phyloP scores from a whole-genome alignment of 495 filamentous ascomycete species.

The Lasiosphaeria miniovina region DNA sequence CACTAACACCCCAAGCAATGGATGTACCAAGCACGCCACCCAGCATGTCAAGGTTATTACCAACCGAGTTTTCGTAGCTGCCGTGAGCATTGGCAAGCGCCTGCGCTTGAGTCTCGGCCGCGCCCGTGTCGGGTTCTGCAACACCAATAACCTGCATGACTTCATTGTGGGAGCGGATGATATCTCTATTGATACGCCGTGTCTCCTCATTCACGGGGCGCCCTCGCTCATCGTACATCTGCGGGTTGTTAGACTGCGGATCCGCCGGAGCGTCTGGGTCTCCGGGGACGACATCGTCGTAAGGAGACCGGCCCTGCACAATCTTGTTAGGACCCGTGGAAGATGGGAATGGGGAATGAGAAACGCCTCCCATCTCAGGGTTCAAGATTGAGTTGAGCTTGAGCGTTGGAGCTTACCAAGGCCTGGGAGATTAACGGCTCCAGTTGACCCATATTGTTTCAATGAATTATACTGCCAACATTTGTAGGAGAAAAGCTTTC shows the following conservation, averaged over 20 bases:
- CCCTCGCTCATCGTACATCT: slow-evolving; percentile 69
- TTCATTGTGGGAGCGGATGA: slow-evolving; percentile 55
- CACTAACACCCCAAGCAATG: slow-evolving; percentile 51
- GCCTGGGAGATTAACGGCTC: slow-evolving; percentile 51
- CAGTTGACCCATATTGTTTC: slow-evolving; percentile 41
- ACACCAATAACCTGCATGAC: slow-evolving; percentile 56
- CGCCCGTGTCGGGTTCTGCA: slow-evolving; percentile 43
- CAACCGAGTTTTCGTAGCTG: slow-evolving; percentile 39
- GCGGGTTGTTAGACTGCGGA: slow-evolving; percentile 30
- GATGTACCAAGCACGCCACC: slow-evolving; percentile 39
- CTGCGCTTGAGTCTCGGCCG: slow-evolving; percentile 28
- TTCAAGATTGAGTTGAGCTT: background rate
- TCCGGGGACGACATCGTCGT: slow-evolving; percentile 57
- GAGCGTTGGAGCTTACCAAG: slow-evolving; percentile 37
- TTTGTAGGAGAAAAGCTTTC: too few relatives aligned
- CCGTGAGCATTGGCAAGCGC: slow-evolving; percentile 25
- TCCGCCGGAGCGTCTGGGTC: slow-evolving; percentile 17
- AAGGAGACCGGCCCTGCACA: slow-evolving; percentile 65
- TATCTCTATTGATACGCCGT: slow-evolving; percentile 46
- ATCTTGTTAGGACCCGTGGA: slow-evolving; percentile 1
- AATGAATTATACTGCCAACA: too few relatives aligned
- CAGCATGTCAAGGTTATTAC: slow-evolving; percentile 34
- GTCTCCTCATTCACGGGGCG: slow-evolving; percentile 62
- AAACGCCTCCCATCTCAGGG: background rate
- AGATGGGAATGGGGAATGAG: background rate